phyloP scores from a whole-genome alignment of 768 basidiomycete genomes.

The Hortiboletus campestris region DNA sequence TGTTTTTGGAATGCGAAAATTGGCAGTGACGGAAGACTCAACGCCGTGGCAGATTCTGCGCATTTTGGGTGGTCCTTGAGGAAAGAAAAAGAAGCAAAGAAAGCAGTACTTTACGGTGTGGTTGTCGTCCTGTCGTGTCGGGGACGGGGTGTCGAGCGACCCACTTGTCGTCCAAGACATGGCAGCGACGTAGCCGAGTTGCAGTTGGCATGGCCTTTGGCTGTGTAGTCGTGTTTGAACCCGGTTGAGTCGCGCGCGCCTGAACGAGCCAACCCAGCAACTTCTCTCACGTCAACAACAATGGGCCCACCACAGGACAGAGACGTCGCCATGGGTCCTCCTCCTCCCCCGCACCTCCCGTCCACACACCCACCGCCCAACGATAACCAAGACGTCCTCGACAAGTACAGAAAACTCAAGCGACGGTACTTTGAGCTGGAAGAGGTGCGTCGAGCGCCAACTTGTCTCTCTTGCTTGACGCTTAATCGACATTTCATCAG shows the following conservation, averaged over 20 bases:
- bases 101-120: neutral
- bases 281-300: slow-evolving; percentile 32
- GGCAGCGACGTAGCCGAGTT: slow-evolving; percentile 5
- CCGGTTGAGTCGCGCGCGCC: slow-evolving; percentile 28
- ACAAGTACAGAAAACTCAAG: slow-evolving; percentile 68
- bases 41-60: slow-evolving; percentile 16
- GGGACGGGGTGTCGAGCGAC: no score
- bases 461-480: neutral
- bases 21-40: slow-evolving; percentile 20
- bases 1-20: slow-evolving; percentile 15
- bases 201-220: slow-evolving; percentile 1
- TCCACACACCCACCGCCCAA: slow-evolving; percentile 30
- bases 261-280: slow-evolving; percentile 9
- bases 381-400: slow-evolving; percentile 47
- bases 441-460: slow-evolving; percentile 49
- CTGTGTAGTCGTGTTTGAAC: slow-evolving; percentile 37
- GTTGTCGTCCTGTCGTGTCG: neutral
- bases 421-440: slow-evolving; percentile 66
- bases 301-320: slow-evolving; percentile 45
- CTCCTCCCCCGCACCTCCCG: slow-evolving; percentile 37
- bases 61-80: neutral
- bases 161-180: neutral
- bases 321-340: slow-evolving; percentile 53
- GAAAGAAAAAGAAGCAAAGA: neutral
- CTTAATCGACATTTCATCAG: slow-evolving; percentile 30